Conservation (phyloP, 2,329 filamentous ascomycete species). For the Penicillium digitatum region DNA sequence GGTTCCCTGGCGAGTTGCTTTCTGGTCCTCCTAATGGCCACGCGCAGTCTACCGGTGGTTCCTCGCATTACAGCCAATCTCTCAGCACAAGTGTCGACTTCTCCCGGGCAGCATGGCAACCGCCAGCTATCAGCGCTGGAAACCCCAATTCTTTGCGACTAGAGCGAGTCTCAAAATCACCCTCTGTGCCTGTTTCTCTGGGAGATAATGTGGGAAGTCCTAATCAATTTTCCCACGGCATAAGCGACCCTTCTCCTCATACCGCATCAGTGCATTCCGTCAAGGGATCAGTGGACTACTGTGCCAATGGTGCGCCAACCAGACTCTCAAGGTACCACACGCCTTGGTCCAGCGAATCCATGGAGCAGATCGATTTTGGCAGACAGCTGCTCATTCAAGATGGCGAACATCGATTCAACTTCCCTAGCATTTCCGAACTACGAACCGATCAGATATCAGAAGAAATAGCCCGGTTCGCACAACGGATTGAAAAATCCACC, state of each 20-base stretch:
- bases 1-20: slow-evolving; percentile 35
- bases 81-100: slow-evolving; percentile 17
- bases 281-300: slow-evolving; percentile 27
- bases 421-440: slow-evolving; percentile 21
- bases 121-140: slow-evolving; percentile 21
- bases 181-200: slow-evolving; percentile 19
- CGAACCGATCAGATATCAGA: slow-evolving; percentile 17
- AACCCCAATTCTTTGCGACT: slow-evolving; percentile 15
- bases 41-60: slow-evolving; percentile 6
- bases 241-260: slow-evolving; percentile 24
- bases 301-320: slow-evolving; percentile 26
- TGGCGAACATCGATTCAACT: slow-evolving; percentile 19
- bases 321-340: slow-evolving; percentile 26
- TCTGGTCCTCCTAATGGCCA: slow-evolving; percentile 16
- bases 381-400: slow-evolving; percentile 12
- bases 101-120: slow-evolving; percentile 27
- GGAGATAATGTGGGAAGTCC: slow-evolving; percentile 21
- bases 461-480: slow-evolving; percentile 5
- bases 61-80: slow-evolving; percentile 20
- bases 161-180: slow-evolving; percentile 19
- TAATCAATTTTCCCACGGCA: slow-evolving; percentile 16
- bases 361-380: slow-evolving; percentile 8
- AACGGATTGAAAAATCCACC: slow-evolving; percentile 21
- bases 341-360: slow-evolving; percentile 14
- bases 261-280: slow-evolving; percentile 18